Conservation (phyloP, 129 eudicot genomes). For the Solidago caesia region DNA sequence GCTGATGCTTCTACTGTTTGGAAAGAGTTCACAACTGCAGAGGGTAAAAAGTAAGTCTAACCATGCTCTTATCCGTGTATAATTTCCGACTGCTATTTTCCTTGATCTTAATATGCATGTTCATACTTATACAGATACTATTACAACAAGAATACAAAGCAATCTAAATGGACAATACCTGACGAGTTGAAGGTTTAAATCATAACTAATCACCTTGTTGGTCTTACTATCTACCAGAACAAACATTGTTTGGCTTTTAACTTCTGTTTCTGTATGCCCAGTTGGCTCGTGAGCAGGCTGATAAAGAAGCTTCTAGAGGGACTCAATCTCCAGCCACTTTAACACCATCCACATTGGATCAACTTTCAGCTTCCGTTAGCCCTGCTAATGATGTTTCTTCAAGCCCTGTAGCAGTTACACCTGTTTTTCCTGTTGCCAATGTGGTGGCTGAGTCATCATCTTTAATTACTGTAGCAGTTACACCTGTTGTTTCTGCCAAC, state of each 20-base stretch:
- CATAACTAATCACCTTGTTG: background rate
- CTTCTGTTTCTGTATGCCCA: constrained; percentile 34
- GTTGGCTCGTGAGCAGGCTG: constrained; percentile 98
- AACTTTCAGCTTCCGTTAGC: constrained; percentile 37
- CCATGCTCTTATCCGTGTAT: background rate
- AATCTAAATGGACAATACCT: too few relatives aligned
- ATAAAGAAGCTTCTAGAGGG: constrained; percentile 58
- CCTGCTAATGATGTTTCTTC: constrained; percentile 40
- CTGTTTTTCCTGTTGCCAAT: constrained; percentile 40
- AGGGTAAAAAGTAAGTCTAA: constrained; percentile 80
- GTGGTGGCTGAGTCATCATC: constrained; percentile 47
- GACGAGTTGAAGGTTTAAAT: too few relatives aligned
- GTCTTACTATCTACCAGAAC: too few relatives aligned
- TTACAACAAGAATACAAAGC: constrained; percentile 83
- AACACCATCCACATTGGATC: constrained; percentile 45
- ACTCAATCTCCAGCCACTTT: constrained; percentile 38
- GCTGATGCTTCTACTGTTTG: constrained; percentile 97
- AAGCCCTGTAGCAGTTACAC: constrained; percentile 54
- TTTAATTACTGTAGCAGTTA: constrained; percentile 29
- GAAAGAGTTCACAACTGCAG: constrained; percentile 97
- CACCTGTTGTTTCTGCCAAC: constrained; percentile 33
- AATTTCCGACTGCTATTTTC: constrained; percentile 6
- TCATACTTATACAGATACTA: constrained; percentile 62
- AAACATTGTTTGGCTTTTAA: constrained; percentile 17
- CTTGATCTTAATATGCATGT: background rate